These are phyloP conservation scores for Nemania sp. DNA, from an alignment of 2,329 filamentous ascomycete genomes.

Conservation along the genomic window DNA sequence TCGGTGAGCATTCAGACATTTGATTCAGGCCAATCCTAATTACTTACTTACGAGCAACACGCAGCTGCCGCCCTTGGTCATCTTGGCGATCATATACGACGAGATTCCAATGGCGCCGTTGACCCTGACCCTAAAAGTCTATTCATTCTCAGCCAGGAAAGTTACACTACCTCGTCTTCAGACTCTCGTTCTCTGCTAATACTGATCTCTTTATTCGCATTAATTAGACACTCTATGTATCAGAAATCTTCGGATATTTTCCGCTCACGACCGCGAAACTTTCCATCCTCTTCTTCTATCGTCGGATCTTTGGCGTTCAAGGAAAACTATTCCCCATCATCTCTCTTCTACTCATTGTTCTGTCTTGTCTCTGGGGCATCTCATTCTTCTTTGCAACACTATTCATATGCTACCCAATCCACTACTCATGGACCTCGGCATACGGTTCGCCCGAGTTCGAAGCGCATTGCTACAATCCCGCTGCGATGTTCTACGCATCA, in stretches of 20 bases:
- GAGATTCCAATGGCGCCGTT: too few species aligned
- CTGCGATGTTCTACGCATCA: slow-evolving; percentile 12
- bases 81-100: too few species aligned
- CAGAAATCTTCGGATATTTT: not conserved
- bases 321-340: slow-evolving; percentile 21
- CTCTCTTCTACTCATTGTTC: not conserved
- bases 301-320: slow-evolving; percentile 32
- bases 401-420: slow-evolving; percentile 10
- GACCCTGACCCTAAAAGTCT: too few species aligned
- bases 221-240: too few species aligned
- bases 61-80: too few species aligned
- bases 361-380: slow-evolving; percentile 1
- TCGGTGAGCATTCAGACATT: too few species aligned
- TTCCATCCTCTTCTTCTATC: slow-evolving; percentile 34
- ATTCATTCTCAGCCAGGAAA: too few species aligned
- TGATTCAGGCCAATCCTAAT: too few species aligned
- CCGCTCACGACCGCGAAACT: slow-evolving; percentile 32
- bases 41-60: too few species aligned
- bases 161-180: too few species aligned
- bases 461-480: slow-evolving; percentile 5
- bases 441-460: not conserved
- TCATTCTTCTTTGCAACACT: slow-evolving; percentile 22
- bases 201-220: too few species aligned
- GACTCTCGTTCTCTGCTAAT: too few species aligned
- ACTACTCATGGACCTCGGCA: not conserved